phyloP scores from a whole-genome alignment of 73 alveolate species.

The Symbiodinium pilosum region DNA sequence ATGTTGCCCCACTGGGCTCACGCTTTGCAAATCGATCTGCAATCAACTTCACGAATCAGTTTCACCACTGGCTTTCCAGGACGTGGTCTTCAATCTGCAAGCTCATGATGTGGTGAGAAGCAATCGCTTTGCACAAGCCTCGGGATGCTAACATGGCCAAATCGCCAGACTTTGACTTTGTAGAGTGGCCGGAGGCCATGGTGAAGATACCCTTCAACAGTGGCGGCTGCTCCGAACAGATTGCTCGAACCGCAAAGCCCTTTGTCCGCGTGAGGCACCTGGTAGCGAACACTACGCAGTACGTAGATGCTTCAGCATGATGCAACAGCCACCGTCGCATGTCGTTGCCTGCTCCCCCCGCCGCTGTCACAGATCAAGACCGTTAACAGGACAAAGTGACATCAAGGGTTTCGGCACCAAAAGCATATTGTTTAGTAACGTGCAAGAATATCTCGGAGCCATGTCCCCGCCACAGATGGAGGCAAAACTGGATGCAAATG shows the following conservation, averaged over 20 bases:
- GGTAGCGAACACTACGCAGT: not conserved
- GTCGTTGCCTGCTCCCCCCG: no score
- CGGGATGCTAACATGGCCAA: not conserved
- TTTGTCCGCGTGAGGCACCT: conserved; percentile 43
- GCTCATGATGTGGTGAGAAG: conserved; percentile 69
- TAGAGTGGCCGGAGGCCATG: conserved; percentile 48
- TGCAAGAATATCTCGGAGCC: no score
- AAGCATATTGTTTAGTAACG: no score
- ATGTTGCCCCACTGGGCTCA: no score
- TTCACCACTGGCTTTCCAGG: no score
- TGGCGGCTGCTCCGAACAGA: conserved; percentile 77
- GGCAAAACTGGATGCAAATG: conserved; percentile 44
- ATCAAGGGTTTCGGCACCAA: no score
- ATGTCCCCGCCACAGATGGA: not conserved
- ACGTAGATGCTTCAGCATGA: no score
- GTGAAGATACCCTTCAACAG: conserved; percentile 50
- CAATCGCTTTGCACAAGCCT: conserved; percentile 45
- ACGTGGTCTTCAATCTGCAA: conserved; percentile 64
- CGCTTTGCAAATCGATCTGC: not conserved
- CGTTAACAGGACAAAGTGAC: no score
- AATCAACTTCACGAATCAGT: no score
- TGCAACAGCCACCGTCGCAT: no score
- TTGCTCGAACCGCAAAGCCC: conserved; percentile 80
- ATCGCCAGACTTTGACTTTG: no score
- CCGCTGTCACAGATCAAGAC: no score